Evolutionary conservation across 208 protist genomes (phyloP).

Genomic region (Trypanosoma conorhini): DNA sequence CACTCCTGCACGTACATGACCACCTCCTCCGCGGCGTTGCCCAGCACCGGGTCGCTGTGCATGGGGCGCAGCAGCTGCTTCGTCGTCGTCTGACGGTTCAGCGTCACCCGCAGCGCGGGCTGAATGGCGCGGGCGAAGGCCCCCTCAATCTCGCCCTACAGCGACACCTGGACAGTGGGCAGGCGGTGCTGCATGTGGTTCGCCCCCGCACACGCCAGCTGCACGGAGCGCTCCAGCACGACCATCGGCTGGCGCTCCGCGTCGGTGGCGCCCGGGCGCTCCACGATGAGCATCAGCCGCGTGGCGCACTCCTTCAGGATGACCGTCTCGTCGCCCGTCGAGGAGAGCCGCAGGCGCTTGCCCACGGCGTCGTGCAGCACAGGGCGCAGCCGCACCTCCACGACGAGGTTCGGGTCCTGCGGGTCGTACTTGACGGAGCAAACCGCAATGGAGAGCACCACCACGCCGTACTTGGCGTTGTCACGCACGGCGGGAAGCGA

Average conservation of each 20-base stretch:
- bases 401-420: slow-evolving; percentile 30
- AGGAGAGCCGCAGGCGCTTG: slow-evolving; percentile 37
- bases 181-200: slow-evolving; percentile 53
- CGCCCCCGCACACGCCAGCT: slow-evolving; percentile 38
- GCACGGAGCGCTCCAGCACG: slow-evolving; percentile 56
- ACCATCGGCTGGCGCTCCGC: slow-evolving; percentile 31
- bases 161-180: slow-evolving; percentile 45
- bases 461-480: slow-evolving; percentile 30
- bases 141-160: slow-evolving; percentile 50
- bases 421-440: slow-evolving; percentile 52
- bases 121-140: slow-evolving; percentile 44
- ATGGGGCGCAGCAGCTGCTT: slow-evolving; percentile 53
- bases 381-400: slow-evolving; percentile 65
- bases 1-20: slow-evolving; percentile 75
- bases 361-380: slow-evolving; percentile 45
- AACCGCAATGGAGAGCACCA: slow-evolving; percentile 55
- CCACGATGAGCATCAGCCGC: slow-evolving; percentile 68
- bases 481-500: slow-evolving; percentile 31
- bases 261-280: slow-evolving; percentile 11
- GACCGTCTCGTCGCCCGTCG: slow-evolving; percentile 49
- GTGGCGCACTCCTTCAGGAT: slow-evolving; percentile 60
- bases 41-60: slow-evolving; percentile 48
- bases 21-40: slow-evolving; percentile 63
- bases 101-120: slow-evolving; percentile 50
- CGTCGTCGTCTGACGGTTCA: slow-evolving; percentile 41